Conservation (phyloP, 2,329 filamentous ascomycete species). For the Aspergillus puulaauensis region DNA sequence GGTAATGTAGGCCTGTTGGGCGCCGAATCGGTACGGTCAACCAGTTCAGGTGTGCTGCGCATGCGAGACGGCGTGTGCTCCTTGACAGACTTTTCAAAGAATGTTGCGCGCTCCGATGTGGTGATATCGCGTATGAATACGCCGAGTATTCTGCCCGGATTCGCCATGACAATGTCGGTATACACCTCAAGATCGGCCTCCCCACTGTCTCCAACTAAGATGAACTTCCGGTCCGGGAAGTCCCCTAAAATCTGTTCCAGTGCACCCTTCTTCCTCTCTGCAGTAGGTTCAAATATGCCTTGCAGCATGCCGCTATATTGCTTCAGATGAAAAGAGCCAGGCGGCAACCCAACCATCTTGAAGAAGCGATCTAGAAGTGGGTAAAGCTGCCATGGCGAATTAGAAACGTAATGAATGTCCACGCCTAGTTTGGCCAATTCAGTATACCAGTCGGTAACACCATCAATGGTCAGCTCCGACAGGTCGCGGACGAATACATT, state of each 20-base stretch:
- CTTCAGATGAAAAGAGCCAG: slow-evolving; percentile 90
- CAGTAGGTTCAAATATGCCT: slow-evolving; percentile 95
- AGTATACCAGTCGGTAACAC: slow-evolving; percentile 87
- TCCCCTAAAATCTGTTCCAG: slow-evolving; percentile 82
- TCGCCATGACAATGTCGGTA: slow-evolving; percentile 81
- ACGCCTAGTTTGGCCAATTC: slow-evolving; percentile 77
- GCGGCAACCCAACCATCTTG: slow-evolving; percentile 73
- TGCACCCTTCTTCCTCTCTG: slow-evolving; percentile 87
- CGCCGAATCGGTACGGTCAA: slow-evolving; percentile 26
- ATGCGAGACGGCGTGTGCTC: slow-evolving; percentile 24
- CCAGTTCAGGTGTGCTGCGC: slow-evolving; percentile 25
- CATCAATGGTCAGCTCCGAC: slow-evolving; percentile 75
- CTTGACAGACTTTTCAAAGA: slow-evolving; percentile 69
- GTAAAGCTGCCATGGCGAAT: slow-evolving; percentile 97
- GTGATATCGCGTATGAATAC: slow-evolving; percentile 97
- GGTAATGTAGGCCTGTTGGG: slow-evolving; percentile 40
- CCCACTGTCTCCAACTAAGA: slow-evolving; percentile 91
- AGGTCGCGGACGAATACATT: slow-evolving; percentile 93
- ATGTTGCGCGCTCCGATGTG: slow-evolving; percentile 68
- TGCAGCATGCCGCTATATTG: slow-evolving; percentile 97
- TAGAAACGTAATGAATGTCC: slow-evolving; percentile 95
- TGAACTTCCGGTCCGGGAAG: slow-evolving; percentile 85
- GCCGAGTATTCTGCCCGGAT: slow-evolving; percentile 78
- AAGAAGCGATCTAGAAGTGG: slow-evolving; percentile 87
- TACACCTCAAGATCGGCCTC: slow-evolving; percentile 97